Evolutionary conservation across 148 eudicot genomes (phyloP).

Genomic region (Fagopyrum homotropicum): DNA sequence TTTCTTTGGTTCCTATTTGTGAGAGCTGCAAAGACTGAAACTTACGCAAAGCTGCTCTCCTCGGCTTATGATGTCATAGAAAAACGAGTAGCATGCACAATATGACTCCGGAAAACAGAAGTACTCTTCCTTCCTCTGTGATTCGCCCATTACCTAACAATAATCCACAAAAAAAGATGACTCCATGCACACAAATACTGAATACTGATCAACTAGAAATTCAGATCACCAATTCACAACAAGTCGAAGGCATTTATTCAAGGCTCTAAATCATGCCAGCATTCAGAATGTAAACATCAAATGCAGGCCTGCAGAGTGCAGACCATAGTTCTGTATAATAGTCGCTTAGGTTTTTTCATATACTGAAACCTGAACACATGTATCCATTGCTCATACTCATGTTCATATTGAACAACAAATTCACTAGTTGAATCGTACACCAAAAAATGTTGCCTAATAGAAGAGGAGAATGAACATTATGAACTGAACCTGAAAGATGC

Average conservation of each 20-base stretch:
- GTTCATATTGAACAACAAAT: background rate
- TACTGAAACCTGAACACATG: background rate
- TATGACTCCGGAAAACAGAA: conserved; percentile 75
- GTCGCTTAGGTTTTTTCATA: background rate
- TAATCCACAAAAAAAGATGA: background rate
- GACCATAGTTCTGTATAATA: background rate
- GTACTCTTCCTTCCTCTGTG: conserved; percentile 80
- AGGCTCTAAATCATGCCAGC: background rate
- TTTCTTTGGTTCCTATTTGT: background rate
- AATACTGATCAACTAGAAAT: background rate
- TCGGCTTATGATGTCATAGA: conserved; percentile 77
- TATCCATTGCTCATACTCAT: background rate
- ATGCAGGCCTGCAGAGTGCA: no score
- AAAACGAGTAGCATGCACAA: conserved; percentile 90
- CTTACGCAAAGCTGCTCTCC: conserved; percentile 96
- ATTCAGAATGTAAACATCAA: no score
- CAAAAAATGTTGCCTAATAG: background rate
- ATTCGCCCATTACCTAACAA: conserved; percentile 77
- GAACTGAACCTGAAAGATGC: conserved; percentile 59
- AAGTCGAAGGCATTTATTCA: background rate
- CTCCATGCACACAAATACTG: background rate
- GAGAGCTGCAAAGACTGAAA: background rate
- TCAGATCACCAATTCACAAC: background rate
- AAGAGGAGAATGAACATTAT: background rate
- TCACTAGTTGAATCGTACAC: background rate